phyloP scores from a whole-genome alignment of 2,329 filamentous ascomycete species.

The Xylaria sp. region DNA sequence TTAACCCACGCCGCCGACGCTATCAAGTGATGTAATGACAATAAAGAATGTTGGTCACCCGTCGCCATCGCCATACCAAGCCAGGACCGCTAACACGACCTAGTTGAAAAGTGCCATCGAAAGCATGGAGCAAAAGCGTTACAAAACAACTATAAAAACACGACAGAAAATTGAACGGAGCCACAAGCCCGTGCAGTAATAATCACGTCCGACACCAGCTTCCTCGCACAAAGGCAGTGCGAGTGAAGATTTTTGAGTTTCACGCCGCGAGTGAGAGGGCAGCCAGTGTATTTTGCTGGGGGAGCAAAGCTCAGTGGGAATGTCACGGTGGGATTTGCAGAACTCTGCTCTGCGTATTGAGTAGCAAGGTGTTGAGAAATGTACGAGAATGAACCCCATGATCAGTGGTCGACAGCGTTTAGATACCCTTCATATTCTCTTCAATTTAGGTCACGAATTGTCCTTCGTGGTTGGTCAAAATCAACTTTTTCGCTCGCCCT shows the following conservation, averaged over 20 bases:
- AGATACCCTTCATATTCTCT: constrained; percentile 35
- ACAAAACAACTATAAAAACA: not conserved
- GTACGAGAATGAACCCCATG: constrained; percentile 25
- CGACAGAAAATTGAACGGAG: not conserved
- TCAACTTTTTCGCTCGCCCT: not conserved
- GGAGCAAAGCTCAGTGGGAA: not conserved
- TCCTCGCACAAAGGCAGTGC: not conserved
- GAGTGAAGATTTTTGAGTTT: not conserved
- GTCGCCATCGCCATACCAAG: not conserved
- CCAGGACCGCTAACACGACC: not conserved
- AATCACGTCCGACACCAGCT: not conserved
- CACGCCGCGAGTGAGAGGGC: constrained; percentile 4
- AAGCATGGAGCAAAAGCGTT: not conserved
- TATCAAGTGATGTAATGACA: not conserved
- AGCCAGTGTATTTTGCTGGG: not conserved
- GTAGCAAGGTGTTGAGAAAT: constrained; percentile 14
- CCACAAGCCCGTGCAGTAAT: not conserved
- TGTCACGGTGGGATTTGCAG: constrained; percentile 18
- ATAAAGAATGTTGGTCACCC: constrained; percentile 4
- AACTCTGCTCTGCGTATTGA: constrained; percentile 11
- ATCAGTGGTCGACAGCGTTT: constrained; percentile 9
- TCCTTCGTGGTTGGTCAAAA: not conserved
- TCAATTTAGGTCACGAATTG: constrained; percentile 26
- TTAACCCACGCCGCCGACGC: not conserved
- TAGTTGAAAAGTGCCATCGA: not conserved